Evolutionary conservation across 2,329 filamentous ascomycete genomes (phyloP).

Genomic region (Podosphaera aphanis): DNA sequence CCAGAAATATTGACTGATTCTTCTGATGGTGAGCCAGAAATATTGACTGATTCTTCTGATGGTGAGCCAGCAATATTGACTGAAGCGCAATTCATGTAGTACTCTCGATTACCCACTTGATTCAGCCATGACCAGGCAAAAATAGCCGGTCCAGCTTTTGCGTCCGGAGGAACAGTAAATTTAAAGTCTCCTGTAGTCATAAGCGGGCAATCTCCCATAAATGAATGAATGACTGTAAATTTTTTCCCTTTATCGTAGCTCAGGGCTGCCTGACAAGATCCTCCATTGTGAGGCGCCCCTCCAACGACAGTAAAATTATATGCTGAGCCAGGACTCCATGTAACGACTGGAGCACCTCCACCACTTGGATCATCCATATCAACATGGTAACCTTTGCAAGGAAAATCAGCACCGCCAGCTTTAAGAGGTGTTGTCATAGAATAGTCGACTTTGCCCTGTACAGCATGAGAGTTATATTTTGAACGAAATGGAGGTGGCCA

Average conservation of each 20-base stretch:
- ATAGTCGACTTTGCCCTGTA: slow-evolving; percentile 3
- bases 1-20: slow-evolving; percentile 6
- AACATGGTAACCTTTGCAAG: slow-evolving; percentile 9
- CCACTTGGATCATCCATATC: slow-evolving; percentile 9
- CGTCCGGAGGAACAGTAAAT: slow-evolving; percentile 14
- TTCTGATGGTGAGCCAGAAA: slow-evolving; percentile 1
- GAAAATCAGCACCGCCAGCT: slow-evolving; percentile 5
- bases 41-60: slow-evolving; percentile 4
- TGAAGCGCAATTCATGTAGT: slow-evolving; percentile 44
- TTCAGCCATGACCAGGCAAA: slow-evolving; percentile 33
- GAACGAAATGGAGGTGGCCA: slow-evolving; percentile 7
- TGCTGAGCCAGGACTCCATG: slow-evolving; percentile 25
- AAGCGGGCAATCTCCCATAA: slow-evolving; percentile 10
- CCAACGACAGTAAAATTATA: slow-evolving; percentile 29
- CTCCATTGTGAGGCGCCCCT: slow-evolving; percentile 26
- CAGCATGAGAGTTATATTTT: slow-evolving; percentile 4
- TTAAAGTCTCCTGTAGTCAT: slow-evolving; percentile 6
- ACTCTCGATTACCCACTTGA: slow-evolving; percentile 34
- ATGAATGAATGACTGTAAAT: slow-evolving; percentile 37
- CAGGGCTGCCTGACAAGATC: slow-evolving; percentile 35
- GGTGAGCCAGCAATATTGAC: slow-evolving; percentile 22
- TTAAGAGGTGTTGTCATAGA: slow-evolving; percentile 4
- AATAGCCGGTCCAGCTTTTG: slow-evolving; percentile 8
- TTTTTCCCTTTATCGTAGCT: slow-evolving; percentile 33
- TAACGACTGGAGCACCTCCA: slow-evolving; percentile 19